phyloP scores from a whole-genome alignment of 331 rosid genomes.

The Acacia concinna region DNA sequence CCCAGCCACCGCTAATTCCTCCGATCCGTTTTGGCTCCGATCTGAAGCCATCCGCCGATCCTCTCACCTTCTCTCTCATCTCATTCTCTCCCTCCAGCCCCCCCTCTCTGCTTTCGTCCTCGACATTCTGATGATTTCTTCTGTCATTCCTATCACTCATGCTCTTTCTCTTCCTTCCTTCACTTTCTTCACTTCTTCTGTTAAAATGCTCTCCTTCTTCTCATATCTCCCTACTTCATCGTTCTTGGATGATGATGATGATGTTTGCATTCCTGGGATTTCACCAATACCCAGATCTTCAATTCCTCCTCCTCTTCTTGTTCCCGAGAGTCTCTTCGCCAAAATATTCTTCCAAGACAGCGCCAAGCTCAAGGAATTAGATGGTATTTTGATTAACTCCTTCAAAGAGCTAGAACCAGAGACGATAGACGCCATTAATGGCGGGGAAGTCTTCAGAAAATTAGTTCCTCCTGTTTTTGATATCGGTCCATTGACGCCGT shows the following conservation, averaged over 20 bases:
- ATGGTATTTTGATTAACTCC: constrained; percentile 51
- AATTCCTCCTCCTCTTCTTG: constrained; percentile 45
- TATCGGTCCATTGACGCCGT: constrained; percentile 52
- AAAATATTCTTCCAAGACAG: constrained; percentile 33
- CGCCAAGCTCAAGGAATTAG: constrained; percentile 22
- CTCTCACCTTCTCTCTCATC: constrained; percentile 47
- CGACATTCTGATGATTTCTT: constrained; percentile 45
- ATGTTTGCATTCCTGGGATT: constrained; percentile 36
- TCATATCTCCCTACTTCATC: constrained; percentile 30
- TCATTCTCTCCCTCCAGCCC: constrained; percentile 41
- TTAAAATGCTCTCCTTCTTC: constrained; percentile 48
- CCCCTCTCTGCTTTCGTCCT: constrained; percentile 47
- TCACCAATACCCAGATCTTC: constrained; percentile 39
- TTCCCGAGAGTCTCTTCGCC: not conserved
- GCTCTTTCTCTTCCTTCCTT: constrained; percentile 44
- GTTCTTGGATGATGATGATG: not conserved
- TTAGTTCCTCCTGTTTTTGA: constrained; percentile 42
- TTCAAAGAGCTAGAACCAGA: constrained; percentile 46
- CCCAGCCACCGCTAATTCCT: constrained; percentile 18
- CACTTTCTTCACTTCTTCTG: constrained; percentile 44
- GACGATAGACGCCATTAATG: constrained; percentile 34
- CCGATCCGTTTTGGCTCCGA: constrained; percentile 52
- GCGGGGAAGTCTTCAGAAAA: constrained; percentile 23
- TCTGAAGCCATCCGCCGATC: constrained; percentile 48
- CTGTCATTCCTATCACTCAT: constrained; percentile 26